A percentile compares a stretch with the other conserved stretches of the same genome.
Conservation (phyloP, 495 filamentous ascomycete species). For the Talaromyces liani region DNA sequence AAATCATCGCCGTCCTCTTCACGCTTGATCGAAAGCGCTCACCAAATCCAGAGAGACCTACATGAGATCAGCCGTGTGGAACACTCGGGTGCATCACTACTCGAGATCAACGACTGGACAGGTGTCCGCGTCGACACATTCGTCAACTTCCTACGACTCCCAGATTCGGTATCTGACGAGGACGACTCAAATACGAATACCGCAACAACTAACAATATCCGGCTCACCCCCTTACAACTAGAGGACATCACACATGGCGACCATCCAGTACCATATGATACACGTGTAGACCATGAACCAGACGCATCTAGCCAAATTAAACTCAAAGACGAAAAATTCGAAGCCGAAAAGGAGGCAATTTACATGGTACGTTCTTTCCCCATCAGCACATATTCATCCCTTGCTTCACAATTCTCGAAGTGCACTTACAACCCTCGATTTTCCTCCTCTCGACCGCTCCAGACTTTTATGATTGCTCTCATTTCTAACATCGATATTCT, state of each 20-base stretch:
- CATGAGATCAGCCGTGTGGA: conserved; percentile 23
- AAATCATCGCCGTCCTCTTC: neutral
- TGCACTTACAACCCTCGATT: neutral
- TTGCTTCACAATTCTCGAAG: neutral
- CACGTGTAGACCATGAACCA: neutral
- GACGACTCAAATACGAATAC: neutral
- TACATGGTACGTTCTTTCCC: conserved; percentile 4
- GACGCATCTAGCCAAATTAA: neutral
- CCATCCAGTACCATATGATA: neutral
- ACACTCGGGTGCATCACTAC: conserved; percentile 22
- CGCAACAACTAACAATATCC: neutral
- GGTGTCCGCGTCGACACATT: conserved; percentile 26
- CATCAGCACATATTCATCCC: neutral
- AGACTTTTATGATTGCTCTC: neutral
- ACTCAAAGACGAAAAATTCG: neutral
- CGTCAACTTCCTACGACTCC: conserved; percentile 30
- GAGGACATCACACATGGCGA: neutral
- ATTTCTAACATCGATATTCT: neutral
- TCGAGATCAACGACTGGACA: conserved; percentile 30
- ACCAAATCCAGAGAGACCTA: conserved; percentile 24
- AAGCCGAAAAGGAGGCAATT: neutral
- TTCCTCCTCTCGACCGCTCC: neutral
- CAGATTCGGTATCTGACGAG: conserved; percentile 11
- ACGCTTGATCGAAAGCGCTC: conserved; percentile 13
- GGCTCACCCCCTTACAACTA: neutral